Conservation (phyloP, 768 basidiomycete species). For the Trametes cingulata region DNA sequence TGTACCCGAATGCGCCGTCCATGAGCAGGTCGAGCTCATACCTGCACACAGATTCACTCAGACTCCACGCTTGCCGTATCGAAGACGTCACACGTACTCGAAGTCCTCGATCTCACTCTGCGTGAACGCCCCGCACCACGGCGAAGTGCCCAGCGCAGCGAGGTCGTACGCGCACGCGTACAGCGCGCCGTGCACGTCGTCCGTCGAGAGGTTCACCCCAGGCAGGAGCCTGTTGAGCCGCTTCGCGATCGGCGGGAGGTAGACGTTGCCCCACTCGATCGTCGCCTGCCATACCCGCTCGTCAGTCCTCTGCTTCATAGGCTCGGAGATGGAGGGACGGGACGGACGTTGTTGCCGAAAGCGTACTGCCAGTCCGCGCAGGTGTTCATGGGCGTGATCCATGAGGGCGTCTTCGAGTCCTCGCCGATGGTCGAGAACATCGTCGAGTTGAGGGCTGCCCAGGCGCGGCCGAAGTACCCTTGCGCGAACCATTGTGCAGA, state of each 20-base stretch:
- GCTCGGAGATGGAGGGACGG: neutral
- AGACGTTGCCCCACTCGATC: constrained; percentile 36
- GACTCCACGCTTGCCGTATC: neutral
- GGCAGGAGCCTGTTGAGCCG: constrained; percentile 38
- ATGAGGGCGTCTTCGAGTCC: constrained; percentile 38
- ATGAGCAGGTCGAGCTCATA: constrained; percentile 44
- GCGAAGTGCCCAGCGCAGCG: constrained; percentile 37
- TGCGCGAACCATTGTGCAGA: constrained; percentile 43
- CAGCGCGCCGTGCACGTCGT: constrained; percentile 41
- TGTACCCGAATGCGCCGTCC: constrained; percentile 40
- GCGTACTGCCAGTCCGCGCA: constrained; percentile 39
- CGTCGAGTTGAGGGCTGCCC: constrained; percentile 29
- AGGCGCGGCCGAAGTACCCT: constrained; percentile 40
- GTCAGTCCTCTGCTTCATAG: neutral
- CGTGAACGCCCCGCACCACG: constrained; percentile 44
- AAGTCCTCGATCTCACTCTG: constrained; percentile 36
- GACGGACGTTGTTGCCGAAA: constrained; percentile 33
- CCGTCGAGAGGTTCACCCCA: constrained; percentile 34
- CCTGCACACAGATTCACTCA: neutral
- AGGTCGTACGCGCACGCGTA: constrained; percentile 46
- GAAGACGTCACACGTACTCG: constrained; percentile 24
- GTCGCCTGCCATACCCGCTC: constrained; percentile 12
- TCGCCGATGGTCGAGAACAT: constrained; percentile 36
- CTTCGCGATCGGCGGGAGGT: constrained; percentile 38
- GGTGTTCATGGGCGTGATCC: constrained; percentile 44